Percentiles rank a stretch among this genome's conserved stretches.
Conservation (phyloP, 1,284 basidiomycete species). For the Meripilus lineatus region DNA sequence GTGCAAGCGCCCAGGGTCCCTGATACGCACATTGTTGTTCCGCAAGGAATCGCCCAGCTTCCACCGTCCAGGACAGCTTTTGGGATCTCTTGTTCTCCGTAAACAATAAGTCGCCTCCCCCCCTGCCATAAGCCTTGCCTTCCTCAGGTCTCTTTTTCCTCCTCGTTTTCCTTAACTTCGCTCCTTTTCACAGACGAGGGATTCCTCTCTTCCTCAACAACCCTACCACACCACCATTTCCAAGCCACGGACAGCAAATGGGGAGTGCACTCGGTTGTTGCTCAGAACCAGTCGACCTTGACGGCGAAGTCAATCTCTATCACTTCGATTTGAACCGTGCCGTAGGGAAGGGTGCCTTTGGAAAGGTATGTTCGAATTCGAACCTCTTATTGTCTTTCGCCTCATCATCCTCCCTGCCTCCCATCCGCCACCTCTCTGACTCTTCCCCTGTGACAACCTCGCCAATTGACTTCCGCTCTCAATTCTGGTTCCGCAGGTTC, state of each 20-base stretch:
- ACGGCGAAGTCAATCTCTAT: conserved; percentile 90
- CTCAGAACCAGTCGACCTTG: conserved; percentile 78
- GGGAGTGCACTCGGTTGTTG: conserved; percentile 26
- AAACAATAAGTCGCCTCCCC: conserved; percentile 13
- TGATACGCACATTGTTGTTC: no score
- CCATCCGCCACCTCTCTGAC: conserved; percentile 3
- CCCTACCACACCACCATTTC: no score
- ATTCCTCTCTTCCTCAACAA: no score
- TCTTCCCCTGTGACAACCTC: conserved; percentile 2
- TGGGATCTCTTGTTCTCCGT: conserved; percentile 23
- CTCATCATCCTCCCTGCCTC: conserved; percentile 15
- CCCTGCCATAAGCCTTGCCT: no score
- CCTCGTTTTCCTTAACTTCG: conserved; percentile 5
- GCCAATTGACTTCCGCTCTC: neutral
- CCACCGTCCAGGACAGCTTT: conserved; percentile 12
- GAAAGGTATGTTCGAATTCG: conserved; percentile 72
- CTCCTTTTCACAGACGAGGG: no score
- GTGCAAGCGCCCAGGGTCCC: conserved; percentile 6
- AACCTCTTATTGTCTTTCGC: conserved; percentile 15
- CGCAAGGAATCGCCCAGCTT: conserved; percentile 7
- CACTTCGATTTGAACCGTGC: conserved; percentile 93
- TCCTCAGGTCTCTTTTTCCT: conserved; percentile 4
- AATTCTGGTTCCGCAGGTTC: conserved; percentile 43
- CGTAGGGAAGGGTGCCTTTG: conserved; percentile 97
- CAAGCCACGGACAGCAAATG: no score